Percentiles rank a stretch among this genome's conserved stretches.
Evolutionary conservation across 2,329 filamentous ascomycete species (phyloP).

Genomic region (Neocucurbitaria cava): DNA sequence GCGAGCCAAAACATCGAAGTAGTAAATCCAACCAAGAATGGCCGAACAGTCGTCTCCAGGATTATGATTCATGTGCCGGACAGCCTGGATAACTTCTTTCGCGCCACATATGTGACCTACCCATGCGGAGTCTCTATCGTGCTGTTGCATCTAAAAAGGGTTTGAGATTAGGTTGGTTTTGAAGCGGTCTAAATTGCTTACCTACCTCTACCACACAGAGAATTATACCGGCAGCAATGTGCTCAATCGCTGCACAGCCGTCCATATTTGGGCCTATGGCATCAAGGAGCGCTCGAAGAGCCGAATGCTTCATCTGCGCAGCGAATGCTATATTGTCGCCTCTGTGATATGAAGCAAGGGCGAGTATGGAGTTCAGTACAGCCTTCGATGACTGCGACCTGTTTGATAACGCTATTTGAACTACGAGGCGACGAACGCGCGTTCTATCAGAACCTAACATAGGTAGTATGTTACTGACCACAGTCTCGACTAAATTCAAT

Average conservation of each 20-base stretch:
- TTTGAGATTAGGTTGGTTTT: neutral
- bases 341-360: constrained; percentile 6
- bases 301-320: neutral
- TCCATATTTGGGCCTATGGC: neutral
- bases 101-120: constrained; percentile 5
- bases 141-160: constrained; percentile 4
- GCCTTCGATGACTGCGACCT: neutral
- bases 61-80: neutral
- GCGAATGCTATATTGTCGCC: constrained; percentile 1
- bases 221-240: constrained; percentile 5
- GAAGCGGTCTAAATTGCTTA: neutral
- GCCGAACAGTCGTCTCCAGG: neutral
- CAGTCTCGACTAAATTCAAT: constrained; percentile 1
- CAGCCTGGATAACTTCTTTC: constrained; percentile 5
- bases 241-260: constrained; percentile 1
- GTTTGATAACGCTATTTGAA: constrained; percentile 3
- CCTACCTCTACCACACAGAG: constrained; percentile 7
- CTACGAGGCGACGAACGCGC: neutral
- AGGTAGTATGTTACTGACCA: constrained; percentile 4
- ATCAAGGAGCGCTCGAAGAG: constrained; percentile 1
- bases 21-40: constrained; percentile 10
- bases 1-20: constrained; percentile 13
- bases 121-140: constrained; percentile 1
- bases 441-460: constrained; percentile 2
- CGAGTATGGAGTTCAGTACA: constrained; percentile 3